A percentile compares a stretch with the other conserved stretches of the same genome.
These are phyloP conservation scores for Cenchrus purpureus DNA, from an alignment of 176 grass and related monocot genomes.

Conservation along the genomic window DNA sequence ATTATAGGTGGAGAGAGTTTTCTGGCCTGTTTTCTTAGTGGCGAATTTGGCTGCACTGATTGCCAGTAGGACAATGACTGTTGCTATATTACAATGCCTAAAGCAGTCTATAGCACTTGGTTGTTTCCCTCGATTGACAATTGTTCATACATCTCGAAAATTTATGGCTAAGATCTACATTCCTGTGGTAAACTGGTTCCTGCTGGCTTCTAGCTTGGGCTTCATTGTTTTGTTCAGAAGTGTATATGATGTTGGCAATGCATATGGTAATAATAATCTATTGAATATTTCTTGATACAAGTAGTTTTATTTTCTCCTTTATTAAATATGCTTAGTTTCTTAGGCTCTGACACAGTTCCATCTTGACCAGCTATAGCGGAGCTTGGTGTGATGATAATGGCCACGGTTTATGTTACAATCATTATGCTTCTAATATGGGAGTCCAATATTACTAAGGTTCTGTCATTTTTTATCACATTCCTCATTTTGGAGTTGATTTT, in stretches of 20 bases:
- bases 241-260: slow-evolving; percentile 78
- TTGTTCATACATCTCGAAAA: slow-evolving; percentile 93
- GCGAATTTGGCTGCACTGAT: slow-evolving; percentile 91
- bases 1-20: slow-evolving; percentile 55
- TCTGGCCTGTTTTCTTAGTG: slow-evolving; percentile 93
- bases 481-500: slow-evolving; percentile 76
- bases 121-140: slow-evolving; percentile 94
- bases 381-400: slow-evolving; percentile 95
- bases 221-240: slow-evolving; percentile 77
- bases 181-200: slow-evolving; percentile 93
- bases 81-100: slow-evolving; percentile 91
- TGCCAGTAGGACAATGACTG: slow-evolving; percentile 96
- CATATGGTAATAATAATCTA: slow-evolving; percentile 75
- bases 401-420: slow-evolving; percentile 82
- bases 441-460: slow-evolving; percentile 60
- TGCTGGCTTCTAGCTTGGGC: slow-evolving; percentile 72
- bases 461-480: slow-evolving; percentile 75
- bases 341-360: slow-evolving; percentile 24
- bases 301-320: slow-evolving; percentile 8
- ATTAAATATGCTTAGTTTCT: slow-evolving; percentile 33
- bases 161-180: slow-evolving; percentile 99
- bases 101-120: slow-evolving; percentile 94
- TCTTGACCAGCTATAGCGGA: slow-evolving; percentile 80
- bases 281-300: slow-evolving; percentile 20
- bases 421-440: slow-evolving; percentile 99